Conservation (phyloP, 306 rosid species). For the Betula pendula region DNA sequence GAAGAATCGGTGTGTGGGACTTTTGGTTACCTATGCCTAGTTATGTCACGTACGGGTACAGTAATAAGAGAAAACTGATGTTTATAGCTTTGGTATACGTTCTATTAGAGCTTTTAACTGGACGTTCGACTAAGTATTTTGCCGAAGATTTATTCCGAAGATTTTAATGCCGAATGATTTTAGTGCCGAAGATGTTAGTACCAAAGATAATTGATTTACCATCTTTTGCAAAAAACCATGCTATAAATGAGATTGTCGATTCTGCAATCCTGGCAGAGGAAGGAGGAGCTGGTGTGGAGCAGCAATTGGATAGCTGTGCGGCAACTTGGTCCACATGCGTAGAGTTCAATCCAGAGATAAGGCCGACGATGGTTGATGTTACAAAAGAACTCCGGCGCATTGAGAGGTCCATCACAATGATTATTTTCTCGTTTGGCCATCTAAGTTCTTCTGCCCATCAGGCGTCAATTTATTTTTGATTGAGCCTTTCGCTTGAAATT, state of each 20-base stretch:
- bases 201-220: too few species aligned
- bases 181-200: too few species aligned
- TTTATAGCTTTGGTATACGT: conserved; percentile 4
- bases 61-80: background rate
- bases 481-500: background rate
- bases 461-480: too few species aligned
- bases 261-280: background rate
- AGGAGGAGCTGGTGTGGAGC: background rate
- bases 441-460: too few species aligned
- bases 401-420: background rate
- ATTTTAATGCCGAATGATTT: too few species aligned
- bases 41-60: background rate
- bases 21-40: too few species aligned
- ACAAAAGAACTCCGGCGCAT: background rate
- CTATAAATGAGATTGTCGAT: background rate
- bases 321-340: background rate
- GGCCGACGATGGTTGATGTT: background rate
- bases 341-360: background rate
- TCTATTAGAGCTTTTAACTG: background rate
- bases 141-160: too few species aligned
- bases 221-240: too few species aligned
- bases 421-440: background rate
- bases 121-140: too few species aligned
- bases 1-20: too few species aligned
- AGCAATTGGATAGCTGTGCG: background rate